Percentiles rank a stretch among this genome's conserved stretches.
Evolutionary conservation across 148 eudicot species (phyloP).

Genomic region (Chenopodium suecicum): DNA sequence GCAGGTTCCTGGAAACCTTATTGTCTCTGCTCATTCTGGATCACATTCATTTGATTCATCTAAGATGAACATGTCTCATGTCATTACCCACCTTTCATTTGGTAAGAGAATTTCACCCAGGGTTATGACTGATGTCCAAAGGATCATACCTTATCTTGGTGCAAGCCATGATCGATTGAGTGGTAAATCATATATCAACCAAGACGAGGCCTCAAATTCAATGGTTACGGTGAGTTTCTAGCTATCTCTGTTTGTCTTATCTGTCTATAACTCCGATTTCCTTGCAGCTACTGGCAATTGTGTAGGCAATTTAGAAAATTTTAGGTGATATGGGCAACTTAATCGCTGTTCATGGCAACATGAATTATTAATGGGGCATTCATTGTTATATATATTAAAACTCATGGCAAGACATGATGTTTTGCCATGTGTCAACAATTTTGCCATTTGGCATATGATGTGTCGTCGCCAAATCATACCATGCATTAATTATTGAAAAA

Average conservation of each 20-base stretch:
- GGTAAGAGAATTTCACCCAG: constrained; percentile 66
- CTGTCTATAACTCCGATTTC: background rate
- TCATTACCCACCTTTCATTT: constrained; percentile 67
- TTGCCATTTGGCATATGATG: too few relatives aligned
- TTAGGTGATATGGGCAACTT: background rate
- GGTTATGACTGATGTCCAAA: constrained; percentile 61
- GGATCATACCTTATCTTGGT: constrained; percentile 74
- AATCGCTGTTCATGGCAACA: background rate
- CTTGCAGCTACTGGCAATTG: background rate
- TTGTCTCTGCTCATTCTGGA: constrained; percentile 84
- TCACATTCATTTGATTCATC: constrained; percentile 97
- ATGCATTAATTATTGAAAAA: too few relatives aligned
- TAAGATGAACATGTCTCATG: constrained; percentile 89
- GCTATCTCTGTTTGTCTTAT: constrained; percentile 1
- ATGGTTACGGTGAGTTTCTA: constrained; percentile 81
- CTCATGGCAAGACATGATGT: too few relatives aligned
- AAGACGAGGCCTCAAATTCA: constrained; percentile 54
- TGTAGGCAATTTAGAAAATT: background rate
- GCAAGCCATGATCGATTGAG: constrained; percentile 69
- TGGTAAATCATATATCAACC: constrained; percentile 53
- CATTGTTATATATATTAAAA: too few relatives aligned
- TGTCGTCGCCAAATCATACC: too few relatives aligned
- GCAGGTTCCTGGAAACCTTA: constrained; percentile 95
- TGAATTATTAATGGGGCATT: background rate
- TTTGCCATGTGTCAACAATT: too few relatives aligned